Evolutionary conservation across 2,329 filamentous ascomycete genomes (phyloP), one percentile per base, ranked within the genome.

Genomic region (Ophiostoma novo-ulmi): DNA sequence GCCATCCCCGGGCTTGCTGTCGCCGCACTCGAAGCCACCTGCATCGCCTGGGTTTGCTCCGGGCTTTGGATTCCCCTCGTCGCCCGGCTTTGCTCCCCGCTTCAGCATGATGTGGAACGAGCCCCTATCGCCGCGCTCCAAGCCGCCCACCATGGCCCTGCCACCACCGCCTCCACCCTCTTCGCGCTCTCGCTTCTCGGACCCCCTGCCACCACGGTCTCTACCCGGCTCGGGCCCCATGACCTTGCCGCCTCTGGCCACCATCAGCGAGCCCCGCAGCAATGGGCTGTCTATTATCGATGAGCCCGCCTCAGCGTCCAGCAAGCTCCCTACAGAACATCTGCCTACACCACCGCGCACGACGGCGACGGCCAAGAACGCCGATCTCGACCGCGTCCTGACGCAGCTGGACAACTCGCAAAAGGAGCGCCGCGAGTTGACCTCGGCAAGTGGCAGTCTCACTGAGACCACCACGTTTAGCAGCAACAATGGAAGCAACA

Each of bases 401-500:
- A 38, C 75, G 52, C 75, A 74, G 69, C 71, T 76, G 52, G 74
- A 77, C 65, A 73, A 38, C 13, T 20, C n/a, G 36, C 63, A 38
- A 11, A 64, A 41, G 11, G 38, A 39, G 38, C 64, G 36, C 38
- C 64, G 64, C 11, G 64, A 66, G 36, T 66, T 22, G 64, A 66
- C 39, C 14, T 67, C 38, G 13, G 61, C 65, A 4, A 68, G 22
- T 61, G 66, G 64, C 14, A 70, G 41, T 44, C 63, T 39, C 4
- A 22, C 63, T 2, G 63, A 65, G 35, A 67, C 41, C 6, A 69
- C 70, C 4, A 39, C 48, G 4, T 38, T 71, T 71, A 38, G 68
- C 65, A 39, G 72, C 13, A 39, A 22, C 41, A 64, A 52, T 39
- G 48, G 52, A 26, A 67, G 63, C n/a, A 52, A 44, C 41, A n/a